A percentile compares a stretch with the other conserved stretches of the same genome.
Conservation (phyloP, 805 yeast species). For the Kodamaea hsintzibuensis region DNA sequence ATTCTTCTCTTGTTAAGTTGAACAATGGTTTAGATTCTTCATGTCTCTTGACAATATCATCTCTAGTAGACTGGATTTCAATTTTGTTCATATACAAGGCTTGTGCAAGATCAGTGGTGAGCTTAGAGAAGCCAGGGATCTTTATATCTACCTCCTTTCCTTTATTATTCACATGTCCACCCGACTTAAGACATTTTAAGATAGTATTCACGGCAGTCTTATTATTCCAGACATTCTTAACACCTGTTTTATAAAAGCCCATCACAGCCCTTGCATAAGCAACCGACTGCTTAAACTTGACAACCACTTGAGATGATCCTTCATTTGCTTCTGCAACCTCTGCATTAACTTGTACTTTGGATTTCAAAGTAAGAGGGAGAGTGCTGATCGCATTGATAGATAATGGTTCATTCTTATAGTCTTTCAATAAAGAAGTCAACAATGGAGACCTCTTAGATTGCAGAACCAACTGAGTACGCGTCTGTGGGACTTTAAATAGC, state of each 20-base stretch:
- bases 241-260: slow-evolving; percentile 58
- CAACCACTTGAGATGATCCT: slow-evolving; percentile 13
- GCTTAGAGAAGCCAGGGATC: slow-evolving; percentile 35
- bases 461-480: slow-evolving; percentile 6
- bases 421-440: slow-evolving; percentile 18
- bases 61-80: slow-evolving; percentile 23
- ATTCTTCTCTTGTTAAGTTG: slow-evolving; percentile 49
- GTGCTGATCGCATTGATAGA: slow-evolving; percentile 30
- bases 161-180: slow-evolving; percentile 18
- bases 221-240: slow-evolving; percentile 55
- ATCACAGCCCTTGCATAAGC: slow-evolving; percentile 48
- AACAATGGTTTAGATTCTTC: slow-evolving; percentile 17
- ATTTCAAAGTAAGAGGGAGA: slow-evolving; percentile 29
- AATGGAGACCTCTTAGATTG: slow-evolving; percentile 17
- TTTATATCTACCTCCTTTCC: slow-evolving; percentile 28
- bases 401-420: neutral
- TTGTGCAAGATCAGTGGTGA: slow-evolving; percentile 38
- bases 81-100: slow-evolving; percentile 36
- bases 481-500: slow-evolving; percentile 1
- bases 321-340: slow-evolving; percentile 24
- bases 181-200: slow-evolving; percentile 20
- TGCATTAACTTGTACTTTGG: slow-evolving; percentile 28
- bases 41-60: slow-evolving; percentile 1
- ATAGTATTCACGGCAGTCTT: slow-evolving; percentile 19
- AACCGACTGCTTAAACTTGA: slow-evolving; percentile 39